Conservation (phyloP, 371 early-diverging fungal genomes). For the Nematocida major region DNA sequence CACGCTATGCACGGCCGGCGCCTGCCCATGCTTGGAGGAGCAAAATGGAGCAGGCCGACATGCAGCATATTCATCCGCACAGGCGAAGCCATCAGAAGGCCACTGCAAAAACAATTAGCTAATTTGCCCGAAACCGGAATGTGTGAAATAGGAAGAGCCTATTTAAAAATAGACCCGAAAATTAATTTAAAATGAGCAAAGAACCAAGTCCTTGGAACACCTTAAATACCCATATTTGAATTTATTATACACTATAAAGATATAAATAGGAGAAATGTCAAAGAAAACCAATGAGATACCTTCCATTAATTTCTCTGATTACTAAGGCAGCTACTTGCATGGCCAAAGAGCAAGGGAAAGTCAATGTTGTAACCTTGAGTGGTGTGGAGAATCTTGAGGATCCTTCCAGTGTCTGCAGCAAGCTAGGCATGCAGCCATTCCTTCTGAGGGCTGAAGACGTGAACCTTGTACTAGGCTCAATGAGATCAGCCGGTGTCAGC, state of each 20-base stretch:
- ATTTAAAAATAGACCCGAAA: background rate
- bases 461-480: background rate
- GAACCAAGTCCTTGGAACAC: background rate
- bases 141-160: background rate
- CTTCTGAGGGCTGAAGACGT: conserved; percentile 32
- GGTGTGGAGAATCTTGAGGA: background rate
- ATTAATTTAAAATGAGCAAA: background rate
- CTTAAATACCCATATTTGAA: background rate
- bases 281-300: conserved; percentile 43
- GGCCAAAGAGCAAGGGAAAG: background rate
- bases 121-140: too few relatives aligned
- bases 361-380: background rate
- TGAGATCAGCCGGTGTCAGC: background rate
- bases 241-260: conserved; percentile 30
- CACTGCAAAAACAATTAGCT: too few relatives aligned
- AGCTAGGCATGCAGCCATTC: conserved; percentile 17
- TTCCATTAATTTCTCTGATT: conserved; percentile 35
- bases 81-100: too few relatives aligned
- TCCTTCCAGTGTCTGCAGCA: conserved; percentile 14
- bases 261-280: conserved; percentile 34
- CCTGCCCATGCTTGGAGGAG: too few relatives aligned
- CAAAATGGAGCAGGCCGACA: too few relatives aligned
- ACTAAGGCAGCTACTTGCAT: conserved; percentile 21
- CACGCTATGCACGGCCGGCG: too few relatives aligned
- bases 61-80: too few relatives aligned